phyloP scores from a whole-genome alignment of 2,329 filamentous ascomycete species.

The Pezicula rhizophila region DNA sequence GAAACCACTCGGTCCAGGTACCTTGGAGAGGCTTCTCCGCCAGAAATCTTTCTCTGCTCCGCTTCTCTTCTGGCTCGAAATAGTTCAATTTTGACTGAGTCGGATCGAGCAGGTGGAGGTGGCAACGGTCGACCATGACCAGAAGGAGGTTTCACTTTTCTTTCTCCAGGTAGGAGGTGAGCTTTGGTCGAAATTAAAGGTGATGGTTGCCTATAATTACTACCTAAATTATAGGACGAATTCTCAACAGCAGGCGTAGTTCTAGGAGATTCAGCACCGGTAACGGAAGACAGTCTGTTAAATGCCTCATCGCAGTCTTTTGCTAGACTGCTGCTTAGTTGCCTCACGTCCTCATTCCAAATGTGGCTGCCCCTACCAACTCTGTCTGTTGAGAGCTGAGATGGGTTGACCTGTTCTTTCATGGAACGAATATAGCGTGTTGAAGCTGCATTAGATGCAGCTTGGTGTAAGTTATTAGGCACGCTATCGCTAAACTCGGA shows the following conservation, averaged over 20 bases:
- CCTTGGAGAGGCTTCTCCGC: conserved; percentile 30
- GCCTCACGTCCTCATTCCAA: conserved; percentile 72
- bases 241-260: neutral
- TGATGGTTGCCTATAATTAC: neutral
- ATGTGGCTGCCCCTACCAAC: conserved; percentile 13
- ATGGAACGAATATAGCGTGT: conserved; percentile 24
- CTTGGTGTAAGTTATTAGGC: conserved; percentile 10
- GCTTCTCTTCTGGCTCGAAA: conserved; percentile 23
- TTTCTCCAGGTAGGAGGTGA: neutral
- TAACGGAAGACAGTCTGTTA: conserved; percentile 53
- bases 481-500: conserved; percentile 19
- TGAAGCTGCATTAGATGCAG: conserved; percentile 11
- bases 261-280: neutral
- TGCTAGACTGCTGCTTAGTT: conserved; percentile 78
- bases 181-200: neutral
- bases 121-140: conserved; percentile 25
- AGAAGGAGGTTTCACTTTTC: conserved; percentile 9
- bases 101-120: conserved; percentile 21
- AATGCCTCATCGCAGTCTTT: conserved; percentile 92
- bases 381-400: conserved; percentile 10
- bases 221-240: neutral
- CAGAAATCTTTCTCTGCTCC: conserved; percentile 21
- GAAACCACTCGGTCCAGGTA: conserved; percentile 55
- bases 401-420: conserved; percentile 12
- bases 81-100: conserved; percentile 24